Evolutionary conservation across 192 early-diverging fungal genomes (phyloP), one percentile per base, ranked within the genome.

Genomic region (Cetraspora pellucida): DNA sequence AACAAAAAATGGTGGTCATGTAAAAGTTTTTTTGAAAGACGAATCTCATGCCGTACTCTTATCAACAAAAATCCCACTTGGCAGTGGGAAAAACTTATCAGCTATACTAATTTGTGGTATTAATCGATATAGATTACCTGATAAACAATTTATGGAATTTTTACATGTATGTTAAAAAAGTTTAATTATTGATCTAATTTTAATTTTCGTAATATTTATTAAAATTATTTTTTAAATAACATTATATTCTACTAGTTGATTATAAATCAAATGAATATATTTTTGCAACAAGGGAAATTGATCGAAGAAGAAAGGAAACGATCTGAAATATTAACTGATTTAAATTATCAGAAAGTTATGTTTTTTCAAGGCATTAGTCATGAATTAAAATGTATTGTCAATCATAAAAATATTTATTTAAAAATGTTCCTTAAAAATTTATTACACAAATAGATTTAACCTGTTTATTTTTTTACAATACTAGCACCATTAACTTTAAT

Each of bases 401-500:
- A 30, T 64, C 30, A 64, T 64, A n/a, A 30, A 49, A 13, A 10
- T 0, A 49, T 49, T 13, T 0, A 49, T 13, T 49, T 49, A 13
- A 49, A 0, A 49, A 49, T 49, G 47, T n/a, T n/a, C n/a, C n/a
- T 49, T 13, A 49, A 49, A 49, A 49, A 10, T 49, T 49, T 69
- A 2, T 19, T 7, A 25, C n/a, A 3, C 27, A 69, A 23, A 10
- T 64, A 43, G 19, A 3, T 43, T 30, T 19, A 30, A 30, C 9
- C 17, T 45, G 31, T 54, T 58, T 55, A 37, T 43, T 23, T n/a
- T 3, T 55, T 23, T 72, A 44, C 19, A 8, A n/a, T n/a, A n/a
- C 1, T 72, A 84, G 82, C 87, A 5, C 89, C 88, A 2, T 70
- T 90, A 21, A 87, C 86, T 17, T 52, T 90, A 19, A 90, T 90